These are phyloP conservation scores for Potentilla sterilis DNA, from an alignment of 306 rosid species.

Conservation along the genomic window DNA sequence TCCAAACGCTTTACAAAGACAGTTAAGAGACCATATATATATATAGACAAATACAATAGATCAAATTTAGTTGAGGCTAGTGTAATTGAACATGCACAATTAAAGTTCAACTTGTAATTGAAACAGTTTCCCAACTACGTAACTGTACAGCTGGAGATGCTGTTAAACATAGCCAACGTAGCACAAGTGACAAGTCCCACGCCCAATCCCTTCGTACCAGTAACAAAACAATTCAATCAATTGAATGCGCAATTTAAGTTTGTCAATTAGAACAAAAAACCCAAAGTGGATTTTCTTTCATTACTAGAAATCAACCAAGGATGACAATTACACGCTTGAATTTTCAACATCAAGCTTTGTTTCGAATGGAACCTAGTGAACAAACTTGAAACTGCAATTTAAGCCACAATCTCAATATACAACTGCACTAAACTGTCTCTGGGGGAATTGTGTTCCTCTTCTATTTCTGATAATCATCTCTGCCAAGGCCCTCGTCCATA, in stretches of 20 bases:
- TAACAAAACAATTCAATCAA: background rate
- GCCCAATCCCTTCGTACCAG: too few relatives aligned
- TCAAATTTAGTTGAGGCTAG: too few relatives aligned
- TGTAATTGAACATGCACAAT: too few relatives aligned
- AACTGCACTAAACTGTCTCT: conserved; percentile 17
- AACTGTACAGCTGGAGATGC: too few relatives aligned
- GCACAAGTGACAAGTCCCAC: too few relatives aligned
- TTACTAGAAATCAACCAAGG: conserved; percentile 4
- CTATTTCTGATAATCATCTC: background rate
- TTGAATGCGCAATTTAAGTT: background rate
- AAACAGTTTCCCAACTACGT: too few relatives aligned
- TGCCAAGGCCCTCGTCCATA: background rate
- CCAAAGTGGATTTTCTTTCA: conserved; percentile 1
- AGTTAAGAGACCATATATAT: too few relatives aligned
- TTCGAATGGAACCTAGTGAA: conserved; percentile 15
- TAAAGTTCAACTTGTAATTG: too few relatives aligned
- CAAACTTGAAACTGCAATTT: conserved; percentile 43
- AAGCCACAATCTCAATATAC: conserved; percentile 43
- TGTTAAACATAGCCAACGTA: too few relatives aligned
- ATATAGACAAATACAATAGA: too few relatives aligned
- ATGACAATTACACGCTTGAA: background rate
- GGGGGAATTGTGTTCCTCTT: conserved; percentile 24
- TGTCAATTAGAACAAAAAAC: background rate
- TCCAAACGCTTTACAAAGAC: too few relatives aligned
- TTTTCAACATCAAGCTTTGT: conserved; percentile 12